Evolutionary conservation across 208 protist species (phyloP).

Genomic region (Acanthamoeba healyi): DNA sequence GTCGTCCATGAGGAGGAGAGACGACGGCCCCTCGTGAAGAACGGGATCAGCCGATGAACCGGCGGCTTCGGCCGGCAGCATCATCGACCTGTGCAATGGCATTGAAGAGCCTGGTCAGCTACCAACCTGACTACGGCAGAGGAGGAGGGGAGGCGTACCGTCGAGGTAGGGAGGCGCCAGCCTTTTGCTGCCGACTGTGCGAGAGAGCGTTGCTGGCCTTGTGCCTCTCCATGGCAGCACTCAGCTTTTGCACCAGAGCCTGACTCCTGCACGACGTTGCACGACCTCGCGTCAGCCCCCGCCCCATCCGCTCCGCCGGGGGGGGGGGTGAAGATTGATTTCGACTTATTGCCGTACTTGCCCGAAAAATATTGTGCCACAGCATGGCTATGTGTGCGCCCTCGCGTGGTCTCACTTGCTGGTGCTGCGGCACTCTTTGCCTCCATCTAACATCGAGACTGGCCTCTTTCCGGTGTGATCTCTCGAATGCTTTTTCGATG

Average conservation of each 20-base stretch:
- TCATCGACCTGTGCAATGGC: background rate
- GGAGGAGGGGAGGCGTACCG: background rate
- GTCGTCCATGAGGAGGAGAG: slow-evolving; percentile 44
- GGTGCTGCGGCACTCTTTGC: background rate
- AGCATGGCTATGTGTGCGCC: background rate
- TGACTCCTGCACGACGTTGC: background rate
- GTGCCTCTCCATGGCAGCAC: slow-evolving; percentile 27
- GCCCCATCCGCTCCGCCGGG: background rate
- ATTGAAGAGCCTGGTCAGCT: background rate
- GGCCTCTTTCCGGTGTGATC: too few species aligned
- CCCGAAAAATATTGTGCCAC: background rate
- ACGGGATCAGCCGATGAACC: slow-evolving; percentile 1
- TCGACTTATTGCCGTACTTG: background rate
- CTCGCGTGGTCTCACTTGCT: background rate
- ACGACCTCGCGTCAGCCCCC: background rate
- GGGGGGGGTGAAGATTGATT: background rate
- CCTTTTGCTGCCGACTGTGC: background rate
- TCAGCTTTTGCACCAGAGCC: slow-evolving; percentile 35
- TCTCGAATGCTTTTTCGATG: too few species aligned
- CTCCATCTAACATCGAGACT: too few species aligned
- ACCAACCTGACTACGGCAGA: background rate
- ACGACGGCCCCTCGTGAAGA: background rate
- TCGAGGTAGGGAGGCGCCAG: background rate
- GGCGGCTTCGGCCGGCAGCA: background rate
- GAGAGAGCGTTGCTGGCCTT: background rate